A percentile compares a stretch with the other conserved stretches of the same genome.
These are phyloP conservation scores for Bipolaris oryzae DNA, from an alignment of 2,329 filamentous ascomycete species.

Conservation along the genomic window DNA sequence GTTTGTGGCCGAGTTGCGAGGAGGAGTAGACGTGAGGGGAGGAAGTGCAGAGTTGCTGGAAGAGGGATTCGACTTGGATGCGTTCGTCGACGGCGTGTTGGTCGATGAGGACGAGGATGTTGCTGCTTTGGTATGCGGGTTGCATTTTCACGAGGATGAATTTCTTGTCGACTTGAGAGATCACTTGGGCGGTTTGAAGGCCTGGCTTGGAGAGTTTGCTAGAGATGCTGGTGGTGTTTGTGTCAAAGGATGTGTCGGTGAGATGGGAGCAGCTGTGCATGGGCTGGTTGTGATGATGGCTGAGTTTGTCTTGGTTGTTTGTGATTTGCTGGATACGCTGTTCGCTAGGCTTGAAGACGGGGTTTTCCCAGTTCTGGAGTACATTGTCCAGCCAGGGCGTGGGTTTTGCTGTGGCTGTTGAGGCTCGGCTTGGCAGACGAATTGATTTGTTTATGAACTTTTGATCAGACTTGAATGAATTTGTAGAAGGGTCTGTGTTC, in stretches of 20 bases:
- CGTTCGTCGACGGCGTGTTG: conserved; percentile 96
- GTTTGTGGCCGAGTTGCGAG: conserved; percentile 41
- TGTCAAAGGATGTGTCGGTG: conserved; percentile 32
- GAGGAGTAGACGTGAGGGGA: conserved; percentile 20
- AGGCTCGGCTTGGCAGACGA: conserved; percentile 35
- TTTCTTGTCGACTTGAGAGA: conserved; percentile 87
- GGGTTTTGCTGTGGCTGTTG: conserved; percentile 12
- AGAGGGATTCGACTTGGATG: conserved; percentile 75
- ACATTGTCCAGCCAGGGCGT: conserved; percentile 65
- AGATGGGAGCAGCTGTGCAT: conserved; percentile 18
- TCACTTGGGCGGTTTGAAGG: conserved; percentile 62
- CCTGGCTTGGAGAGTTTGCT: conserved; percentile 64
- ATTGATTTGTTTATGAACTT: conserved; percentile 37
- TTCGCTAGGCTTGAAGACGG: conserved; percentile 67
- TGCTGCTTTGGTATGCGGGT: conserved; percentile 6
- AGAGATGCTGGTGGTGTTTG: conserved; percentile 24
- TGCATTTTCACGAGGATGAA: conserved; percentile 76
- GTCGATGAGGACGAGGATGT: conserved; percentile 76
- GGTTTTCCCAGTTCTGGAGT: conserved; percentile 73
- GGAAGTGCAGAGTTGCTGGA: conserved; percentile 60
- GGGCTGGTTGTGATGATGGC: background rate
- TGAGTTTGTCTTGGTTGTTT: conserved; percentile 22
- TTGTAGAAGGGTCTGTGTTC: conserved; percentile 9
- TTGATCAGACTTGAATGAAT: conserved; percentile 12
- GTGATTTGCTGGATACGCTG: conserved; percentile 50